A percentile compares a stretch with the other conserved stretches of the same genome.
phyloP scores from a whole-genome alignment of 768 basidiomycete genomes.

The Panaeolus papilionaceus region DNA sequence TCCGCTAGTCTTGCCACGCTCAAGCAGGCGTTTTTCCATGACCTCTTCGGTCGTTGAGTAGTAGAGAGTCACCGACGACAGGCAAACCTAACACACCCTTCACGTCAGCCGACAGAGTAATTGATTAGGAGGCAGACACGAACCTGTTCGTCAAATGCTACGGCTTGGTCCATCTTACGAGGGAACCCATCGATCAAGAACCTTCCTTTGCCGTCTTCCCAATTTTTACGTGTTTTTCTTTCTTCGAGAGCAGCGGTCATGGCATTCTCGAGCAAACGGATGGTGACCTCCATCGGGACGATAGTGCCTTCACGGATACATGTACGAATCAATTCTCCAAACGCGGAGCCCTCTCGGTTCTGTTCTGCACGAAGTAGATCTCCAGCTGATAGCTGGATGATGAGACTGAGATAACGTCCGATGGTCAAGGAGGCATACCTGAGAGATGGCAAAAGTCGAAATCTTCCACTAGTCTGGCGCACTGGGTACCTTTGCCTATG shows the following conservation, averaged over 20 bases:
- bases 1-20: conserved; percentile 93
- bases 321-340: conserved; percentile 83
- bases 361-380: conserved; percentile 97
- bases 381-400: conserved; percentile 66
- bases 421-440: conserved; percentile 53
- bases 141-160: conserved; percentile 88
- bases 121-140: conserved; percentile 27
- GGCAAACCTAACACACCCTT: conserved; percentile 66
- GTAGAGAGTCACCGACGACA: conserved; percentile 81
- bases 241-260: conserved; percentile 70
- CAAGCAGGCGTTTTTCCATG: conserved; percentile 84
- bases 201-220: conserved; percentile 75
- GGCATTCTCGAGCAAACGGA: conserved; percentile 93
- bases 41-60: conserved; percentile 88
- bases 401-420: conserved; percentile 18
- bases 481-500: conserved; percentile 96
- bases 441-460: conserved; percentile 94
- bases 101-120: conserved; percentile 8
- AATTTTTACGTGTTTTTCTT: conserved; percentile 53
- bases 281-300: conserved; percentile 96
- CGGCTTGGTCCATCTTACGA: conserved; percentile 97
- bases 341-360: conserved; percentile 80
- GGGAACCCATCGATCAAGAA: conserved; percentile 99
- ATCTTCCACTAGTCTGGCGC: conserved; percentile 79
- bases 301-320: conserved; percentile 93